Base-by-base conservation (phyloP, 2,329 filamentous ascomycete species). In the Fusarium torreyae region DNA sequence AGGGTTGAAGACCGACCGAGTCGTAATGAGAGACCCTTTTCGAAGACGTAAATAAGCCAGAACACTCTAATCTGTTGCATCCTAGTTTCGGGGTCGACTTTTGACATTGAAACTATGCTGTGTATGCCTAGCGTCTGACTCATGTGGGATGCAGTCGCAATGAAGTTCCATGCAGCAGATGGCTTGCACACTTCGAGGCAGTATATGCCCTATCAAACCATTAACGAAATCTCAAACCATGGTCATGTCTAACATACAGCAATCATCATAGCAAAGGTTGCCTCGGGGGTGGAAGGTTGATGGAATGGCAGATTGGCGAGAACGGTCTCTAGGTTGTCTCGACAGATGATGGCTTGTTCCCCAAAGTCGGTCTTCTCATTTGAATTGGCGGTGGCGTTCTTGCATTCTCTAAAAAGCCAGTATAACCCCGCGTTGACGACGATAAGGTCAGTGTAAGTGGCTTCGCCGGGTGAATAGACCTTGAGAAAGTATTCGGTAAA, bases 261-360 rank as follows among this genome's bases (percentile, higher is more conserved):
- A 17, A 71, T 34, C 15, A 72, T 22, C 11, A 72, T 57, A 10
- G 67, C 62, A 10, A 18, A 18, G 15, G 66, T 67, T 52, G 71
- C 72, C 18, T 74, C 69, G 8, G 61, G 51, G 4, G 62, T 75
- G 10, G 72, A 69, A 0, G 75, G 75, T 1, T 77, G 66, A 51
- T 77, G 73, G 0, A 78, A 58, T 1, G 77, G 76, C 5, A 78
- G 48, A 28, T 72, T 75, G 10, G 70, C 58, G 3, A 78, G 63
- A 3, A 73, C 66, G 0, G 75, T 77, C 54, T 78, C 75, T 1
- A 77, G 61, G 36, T 78, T 78, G n/a, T 58, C 62, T 2, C 72
- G 70, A 17, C 72, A 77, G 6, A 76, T 63, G 3, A 39, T 18
- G 8, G 69, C 61, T 28, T 74, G 74, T 10, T 45, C 50, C 0